phyloP scores from a whole-genome alignment of 139 green algal species.

The Picochlorum sp. region DNA sequence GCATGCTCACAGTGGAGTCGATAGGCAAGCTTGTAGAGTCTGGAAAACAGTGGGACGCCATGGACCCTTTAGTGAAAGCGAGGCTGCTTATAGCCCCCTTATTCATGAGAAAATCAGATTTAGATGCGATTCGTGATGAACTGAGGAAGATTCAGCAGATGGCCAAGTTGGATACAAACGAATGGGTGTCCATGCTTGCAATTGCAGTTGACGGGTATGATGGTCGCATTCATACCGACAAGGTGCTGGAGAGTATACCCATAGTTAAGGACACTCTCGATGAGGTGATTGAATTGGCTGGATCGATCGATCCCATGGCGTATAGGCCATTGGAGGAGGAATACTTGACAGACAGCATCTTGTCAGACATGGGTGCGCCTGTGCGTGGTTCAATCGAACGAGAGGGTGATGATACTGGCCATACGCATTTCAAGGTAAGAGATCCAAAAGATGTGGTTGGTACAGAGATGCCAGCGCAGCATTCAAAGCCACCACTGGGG shows the following conservation, averaged over 20 bases:
- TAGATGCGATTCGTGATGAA: slow-evolving; percentile 12
- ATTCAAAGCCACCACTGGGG: background rate
- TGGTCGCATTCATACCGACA: slow-evolving; percentile 19
- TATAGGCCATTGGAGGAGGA: slow-evolving; percentile 28
- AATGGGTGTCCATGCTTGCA: slow-evolving; percentile 25
- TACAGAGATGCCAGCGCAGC: background rate
- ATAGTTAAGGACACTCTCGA: slow-evolving; percentile 14
- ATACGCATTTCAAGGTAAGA: background rate
- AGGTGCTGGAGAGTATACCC: slow-evolving; percentile 2
- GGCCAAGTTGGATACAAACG: slow-evolving; percentile 11
- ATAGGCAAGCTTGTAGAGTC: slow-evolving; percentile 17
- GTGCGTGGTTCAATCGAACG: background rate
- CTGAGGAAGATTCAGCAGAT: slow-evolving; percentile 9
- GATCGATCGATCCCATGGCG: slow-evolving; percentile 4
- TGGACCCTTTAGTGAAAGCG: slow-evolving; percentile 23
- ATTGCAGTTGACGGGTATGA: slow-evolving; percentile 23
- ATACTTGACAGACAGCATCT: slow-evolving; percentile 21
- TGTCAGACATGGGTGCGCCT: slow-evolving; percentile 1
- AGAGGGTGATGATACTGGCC: background rate
- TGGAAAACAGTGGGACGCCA: slow-evolving; percentile 19
- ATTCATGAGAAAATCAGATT: slow-evolving; percentile 15
- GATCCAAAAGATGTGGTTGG: background rate
- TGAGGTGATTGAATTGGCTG: background rate
- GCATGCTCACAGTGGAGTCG: slow-evolving; percentile 15
- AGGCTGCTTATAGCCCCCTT: slow-evolving; percentile 26